Evolutionary conservation across 2,329 filamentous ascomycete species (phyloP).

Genomic region (Pseudopyrenochaeta lycopersici): DNA sequence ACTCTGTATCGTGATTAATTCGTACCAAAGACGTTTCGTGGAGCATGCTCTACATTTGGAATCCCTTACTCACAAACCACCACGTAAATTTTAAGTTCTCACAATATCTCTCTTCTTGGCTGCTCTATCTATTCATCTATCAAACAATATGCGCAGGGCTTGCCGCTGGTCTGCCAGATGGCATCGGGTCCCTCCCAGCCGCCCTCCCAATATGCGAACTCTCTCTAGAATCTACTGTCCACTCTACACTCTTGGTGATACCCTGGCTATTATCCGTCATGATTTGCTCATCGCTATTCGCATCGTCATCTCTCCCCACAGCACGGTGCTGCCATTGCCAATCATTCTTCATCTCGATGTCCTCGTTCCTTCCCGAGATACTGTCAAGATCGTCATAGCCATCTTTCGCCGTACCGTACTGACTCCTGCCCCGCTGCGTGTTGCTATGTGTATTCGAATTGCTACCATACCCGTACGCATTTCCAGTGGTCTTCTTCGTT

Average conservation of each 20-base stretch:
- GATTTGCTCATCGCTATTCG: constrained; percentile 28
- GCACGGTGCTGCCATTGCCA: constrained; percentile 17
- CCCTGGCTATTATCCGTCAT: constrained; percentile 16
- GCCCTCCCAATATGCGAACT: constrained; percentile 3
- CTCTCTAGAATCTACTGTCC: constrained; percentile 18
- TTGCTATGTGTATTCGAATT: constrained; percentile 1
- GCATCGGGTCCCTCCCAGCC: constrained; percentile 1
- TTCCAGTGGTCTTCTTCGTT: constrained; percentile 14
- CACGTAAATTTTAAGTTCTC: background rate
- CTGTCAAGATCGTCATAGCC: constrained; percentile 26
- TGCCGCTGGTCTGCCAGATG: constrained; percentile 6
- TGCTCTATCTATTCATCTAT: background rate
- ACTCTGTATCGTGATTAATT: too few relatives aligned
- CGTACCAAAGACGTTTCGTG: too few relatives aligned
- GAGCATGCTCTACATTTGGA: too few relatives aligned
- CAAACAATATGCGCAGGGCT: constrained; percentile 18
- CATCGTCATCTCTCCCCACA: constrained; percentile 17
- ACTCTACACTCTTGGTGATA: constrained; percentile 33
- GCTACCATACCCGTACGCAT: constrained; percentile 13
- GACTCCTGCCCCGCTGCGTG: constrained; percentile 2
- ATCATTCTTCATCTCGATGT: constrained; percentile 28
- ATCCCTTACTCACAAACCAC: background rate
- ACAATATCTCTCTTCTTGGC: background rate
- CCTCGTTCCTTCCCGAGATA: constrained; percentile 7
- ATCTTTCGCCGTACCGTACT: background rate